Base-by-base conservation (phyloP, 345 rosid species). In the Gossypium raimondii region DNA sequence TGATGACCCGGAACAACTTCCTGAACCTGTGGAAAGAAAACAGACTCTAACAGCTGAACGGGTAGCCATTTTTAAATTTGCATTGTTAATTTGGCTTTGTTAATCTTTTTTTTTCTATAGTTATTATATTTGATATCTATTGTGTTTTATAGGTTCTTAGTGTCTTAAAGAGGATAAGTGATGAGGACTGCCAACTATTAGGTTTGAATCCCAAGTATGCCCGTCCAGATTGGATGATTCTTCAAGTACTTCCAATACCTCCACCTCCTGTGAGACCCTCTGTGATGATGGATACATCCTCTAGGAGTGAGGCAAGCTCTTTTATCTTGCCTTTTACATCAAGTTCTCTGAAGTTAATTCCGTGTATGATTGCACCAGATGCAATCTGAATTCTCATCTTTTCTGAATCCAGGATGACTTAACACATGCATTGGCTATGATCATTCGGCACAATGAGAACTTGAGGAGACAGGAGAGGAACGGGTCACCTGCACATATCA, bases 181-280 rank as follows among this genome's bases (percentile, higher is more conserved):
- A 95, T 29, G 96, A 85, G 73, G 99, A 95, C 77, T 93, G 99
- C 78, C 89, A 73, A 59, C 82, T 93, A 75, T 68, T 95, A 73
- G 98, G 99, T 67, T 89, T 95, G 78, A 84, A 90, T 78, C 99
- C 98, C 17, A 93, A 91, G 84, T 93, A 89, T 85, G 99, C 99
- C 52, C 98, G 98, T 74, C 99, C 99, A 43, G 99, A 94, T 81
- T 91, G 99, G 97, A 95, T 95, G 99, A 95, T 95, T 81, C 82
- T 93, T 53, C 93, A 93, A 86, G 99, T 91, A 75, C 98, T 93
- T 76, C 99, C 98, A 64, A 91, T 94, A 72, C 98, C 99, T 52
- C 99, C 99, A 75, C 99, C 98, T 74, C 99, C 97, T 67, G 98
- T 94, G 67, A 93, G 99, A 80, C 99, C 98, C 27, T 95, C 99